Conservation (phyloP, 2,329 filamentous ascomycete species). For the Aspergillus pseudonomiae region DNA sequence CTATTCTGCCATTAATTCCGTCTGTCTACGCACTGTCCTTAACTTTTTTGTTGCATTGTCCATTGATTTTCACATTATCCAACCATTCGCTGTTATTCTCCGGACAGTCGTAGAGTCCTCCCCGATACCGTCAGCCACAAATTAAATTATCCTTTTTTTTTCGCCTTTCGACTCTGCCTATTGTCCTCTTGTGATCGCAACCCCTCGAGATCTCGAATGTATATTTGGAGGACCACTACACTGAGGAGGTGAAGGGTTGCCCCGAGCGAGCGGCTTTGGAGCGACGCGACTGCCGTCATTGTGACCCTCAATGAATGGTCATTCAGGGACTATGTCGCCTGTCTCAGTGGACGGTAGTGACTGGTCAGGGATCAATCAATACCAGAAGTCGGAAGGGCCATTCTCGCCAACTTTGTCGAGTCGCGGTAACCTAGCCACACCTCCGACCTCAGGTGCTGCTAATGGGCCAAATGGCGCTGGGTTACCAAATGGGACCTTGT, state of each 20-base stretch:
- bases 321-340: slow-evolving; percentile 77
- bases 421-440: slow-evolving; percentile 61
- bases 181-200: background rate
- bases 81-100: slow-evolving; percentile 7
- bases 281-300: slow-evolving; percentile 12
- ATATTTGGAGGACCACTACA: slow-evolving; percentile 12
- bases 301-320: slow-evolving; percentile 64
- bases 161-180: background rate
- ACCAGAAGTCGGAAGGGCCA: slow-evolving; percentile 53
- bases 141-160: slow-evolving; percentile 6
- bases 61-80: background rate
- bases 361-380: slow-evolving; percentile 73
- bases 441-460: slow-evolving; percentile 65
- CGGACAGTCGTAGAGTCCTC: slow-evolving; percentile 2
- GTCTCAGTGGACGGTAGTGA: slow-evolving; percentile 81
- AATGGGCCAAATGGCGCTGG: slow-evolving; percentile 60
- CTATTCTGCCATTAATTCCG: slow-evolving; percentile 6
- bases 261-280: slow-evolving; percentile 8
- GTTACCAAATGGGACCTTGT: slow-evolving; percentile 24
- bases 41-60: slow-evolving; percentile 1
- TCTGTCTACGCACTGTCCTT: background rate
- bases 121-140: slow-evolving; percentile 14
- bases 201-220: slow-evolving; percentile 17
- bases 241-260: slow-evolving; percentile 9
- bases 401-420: slow-evolving; percentile 54